phyloP scores from a whole-genome alignment of 1,284 basidiomycete genomes.

The Puccinia coronata region DNA sequence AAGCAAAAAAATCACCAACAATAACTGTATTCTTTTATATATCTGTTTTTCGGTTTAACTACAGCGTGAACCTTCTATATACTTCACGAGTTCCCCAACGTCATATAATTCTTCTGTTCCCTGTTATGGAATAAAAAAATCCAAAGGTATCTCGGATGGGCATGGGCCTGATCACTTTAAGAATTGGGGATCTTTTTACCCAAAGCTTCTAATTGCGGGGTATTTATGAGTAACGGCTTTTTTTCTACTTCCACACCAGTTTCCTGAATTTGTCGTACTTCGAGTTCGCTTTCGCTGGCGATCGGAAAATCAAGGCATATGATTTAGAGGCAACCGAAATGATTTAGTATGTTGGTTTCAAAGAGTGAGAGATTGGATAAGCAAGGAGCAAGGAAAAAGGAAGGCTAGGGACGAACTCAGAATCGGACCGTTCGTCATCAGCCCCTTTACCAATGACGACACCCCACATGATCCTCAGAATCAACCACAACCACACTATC shows the following conservation, averaged over 20 bases:
- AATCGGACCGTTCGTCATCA: constrained; percentile 32
- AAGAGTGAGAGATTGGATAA: neutral
- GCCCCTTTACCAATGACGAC: constrained; percentile 39
- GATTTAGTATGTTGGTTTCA: neutral
- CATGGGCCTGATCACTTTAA: neutral
- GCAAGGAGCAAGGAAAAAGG: neutral
- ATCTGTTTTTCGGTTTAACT: too few relatives aligned
- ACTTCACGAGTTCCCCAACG: neutral
- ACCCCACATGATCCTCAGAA: constrained; percentile 34
- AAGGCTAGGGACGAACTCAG: constrained; percentile 23
- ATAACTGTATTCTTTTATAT: too few relatives aligned
- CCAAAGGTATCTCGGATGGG: neutral
- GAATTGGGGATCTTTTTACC: neutral
- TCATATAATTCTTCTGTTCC: neutral
- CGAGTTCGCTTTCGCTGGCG: constrained; percentile 8
- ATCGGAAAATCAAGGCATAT: too few relatives aligned
- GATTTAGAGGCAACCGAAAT: neutral
- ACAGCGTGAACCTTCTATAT: neutral
- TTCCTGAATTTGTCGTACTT: constrained; percentile 5
- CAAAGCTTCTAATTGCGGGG: neutral
- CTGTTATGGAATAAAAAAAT: neutral
- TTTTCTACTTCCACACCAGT: neutral
- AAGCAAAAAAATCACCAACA: too few relatives aligned
- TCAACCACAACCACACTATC: constrained; percentile 31
- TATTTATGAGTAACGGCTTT: neutral